Evolutionary conservation across 768 basidiomycete species (phyloP), one percentile per base, ranked within the genome.

Genomic region (Clavulina sp.): DNA sequence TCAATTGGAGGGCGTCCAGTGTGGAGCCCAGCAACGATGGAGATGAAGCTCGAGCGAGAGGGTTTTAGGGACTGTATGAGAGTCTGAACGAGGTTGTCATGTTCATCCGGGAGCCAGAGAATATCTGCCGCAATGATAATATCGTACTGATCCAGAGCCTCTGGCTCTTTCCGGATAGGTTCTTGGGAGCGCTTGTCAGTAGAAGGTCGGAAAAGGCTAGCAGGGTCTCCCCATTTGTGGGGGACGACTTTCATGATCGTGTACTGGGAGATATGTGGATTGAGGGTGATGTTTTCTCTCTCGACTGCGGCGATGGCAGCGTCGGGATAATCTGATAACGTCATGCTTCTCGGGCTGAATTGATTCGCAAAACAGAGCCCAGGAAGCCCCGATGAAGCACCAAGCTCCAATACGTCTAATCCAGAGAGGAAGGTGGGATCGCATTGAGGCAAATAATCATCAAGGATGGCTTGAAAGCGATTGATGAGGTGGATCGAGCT

Each of bases 251-350:
- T 18, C 5, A 54, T 44, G 13, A 34, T 7, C 9, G 26, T 26
- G 16, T 16, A 13, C 24, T 1, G 43, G 9, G 13, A 9, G 43
- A 46, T 13, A 18, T 54, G 52, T 18, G 30, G 7, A 30, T 54
- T 54, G 4, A 53, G 51, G 5, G 16, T 24, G 18, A 53, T 34
- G 36, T 54, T 54, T 7, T 9, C 9, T n/a, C 16, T 4, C 24
- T 54, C 21, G 5, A 33, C 54, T n/a, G n/a, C 4, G 13, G 51
- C 21, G 50, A 53, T 53, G 52, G 19, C 5, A 19, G 7, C 51
- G 49, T 53, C 53, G 5, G 53, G 53, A 41, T 54, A 54, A 44
- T 54, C 53, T 19, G 13, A 55, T n/a, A 53, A 28, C 38, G 46
- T 44, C 53, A 54, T 34, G 18, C 53, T 29, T 7, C 9, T 13